phyloP scores from a whole-genome alignment of 176 grass and related monocot genomes.

The Chloris gayana region DNA sequence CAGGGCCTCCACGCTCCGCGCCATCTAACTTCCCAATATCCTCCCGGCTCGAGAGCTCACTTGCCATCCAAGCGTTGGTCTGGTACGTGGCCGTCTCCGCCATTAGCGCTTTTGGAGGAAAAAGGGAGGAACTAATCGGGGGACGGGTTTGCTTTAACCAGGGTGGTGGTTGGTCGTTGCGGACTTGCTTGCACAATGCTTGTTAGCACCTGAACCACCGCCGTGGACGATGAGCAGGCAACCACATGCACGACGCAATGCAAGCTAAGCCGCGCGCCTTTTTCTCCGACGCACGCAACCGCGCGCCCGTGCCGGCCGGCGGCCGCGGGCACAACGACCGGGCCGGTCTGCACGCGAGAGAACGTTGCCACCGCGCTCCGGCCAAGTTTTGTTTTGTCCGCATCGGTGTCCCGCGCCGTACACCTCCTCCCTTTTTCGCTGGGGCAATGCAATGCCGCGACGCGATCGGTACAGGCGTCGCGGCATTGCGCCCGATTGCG shows the following conservation, averaged over 20 bases:
- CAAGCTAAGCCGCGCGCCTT: slow-evolving; percentile 1
- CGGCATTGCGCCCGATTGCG: neutral
- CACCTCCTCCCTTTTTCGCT: neutral
- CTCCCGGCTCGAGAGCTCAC: slow-evolving; percentile 6
- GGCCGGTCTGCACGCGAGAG: neutral
- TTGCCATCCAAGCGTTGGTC: slow-evolving; percentile 37
- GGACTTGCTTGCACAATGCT: slow-evolving; percentile 23
- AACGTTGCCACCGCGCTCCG: too few relatives aligned
- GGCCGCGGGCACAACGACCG: neutral
- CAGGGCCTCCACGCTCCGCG: neutral
- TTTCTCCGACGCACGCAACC: slow-evolving; percentile 30
- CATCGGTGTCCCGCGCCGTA: neutral
- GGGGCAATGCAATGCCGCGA: neutral
- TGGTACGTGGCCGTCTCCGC: neutral
- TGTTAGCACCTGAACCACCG: slow-evolving; percentile 33
- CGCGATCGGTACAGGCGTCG: neutral
- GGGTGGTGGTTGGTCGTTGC: slow-evolving; percentile 34
- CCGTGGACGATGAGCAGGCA: neutral
- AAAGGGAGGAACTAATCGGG: neutral
- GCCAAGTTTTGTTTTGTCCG: too few relatives aligned
- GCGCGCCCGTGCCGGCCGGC: neutral
- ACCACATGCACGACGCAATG: neutral
- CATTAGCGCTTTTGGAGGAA: slow-evolving; percentile 13
- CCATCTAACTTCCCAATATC: slow-evolving; percentile 33
- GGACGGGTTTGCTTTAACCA: slow-evolving; percentile 41